These are phyloP conservation scores for Chaetomiaceae sp. DNA, from an alignment of 2,329 filamentous ascomycete genomes.

Conservation along the genomic window DNA sequence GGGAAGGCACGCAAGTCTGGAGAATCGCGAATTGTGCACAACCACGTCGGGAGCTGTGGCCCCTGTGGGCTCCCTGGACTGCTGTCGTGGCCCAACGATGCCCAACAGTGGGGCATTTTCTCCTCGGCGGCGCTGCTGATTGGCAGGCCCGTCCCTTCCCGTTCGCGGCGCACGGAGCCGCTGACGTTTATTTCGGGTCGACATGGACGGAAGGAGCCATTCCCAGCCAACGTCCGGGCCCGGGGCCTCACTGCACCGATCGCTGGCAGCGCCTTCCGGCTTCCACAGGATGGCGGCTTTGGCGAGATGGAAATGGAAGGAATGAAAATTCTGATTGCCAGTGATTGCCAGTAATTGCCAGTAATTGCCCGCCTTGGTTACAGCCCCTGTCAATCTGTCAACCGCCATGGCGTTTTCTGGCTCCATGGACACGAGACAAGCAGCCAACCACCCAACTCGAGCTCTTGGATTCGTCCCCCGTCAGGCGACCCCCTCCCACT, in stretches of 20 bases:
- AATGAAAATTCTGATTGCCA: slow-evolving; percentile 8
- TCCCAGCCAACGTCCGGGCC: slow-evolving; percentile 1
- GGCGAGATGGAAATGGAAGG: no score
- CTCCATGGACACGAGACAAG: background rate
- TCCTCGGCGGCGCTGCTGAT: slow-evolving; percentile 4
- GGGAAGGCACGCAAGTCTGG: slow-evolving; percentile 10
- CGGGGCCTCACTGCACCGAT: background rate
- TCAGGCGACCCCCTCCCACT: slow-evolving; percentile 14
- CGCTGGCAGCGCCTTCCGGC: background rate
- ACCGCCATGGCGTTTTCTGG: background rate
- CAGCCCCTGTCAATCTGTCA: slow-evolving; percentile 6
- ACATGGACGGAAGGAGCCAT: slow-evolving; percentile 18
- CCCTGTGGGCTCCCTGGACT: no score
- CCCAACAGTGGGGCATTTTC: slow-evolving; percentile 21
- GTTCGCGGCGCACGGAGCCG: slow-evolving; percentile 14
- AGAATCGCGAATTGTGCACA: slow-evolving; percentile 21
- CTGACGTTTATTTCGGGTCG: slow-evolving; percentile 22
- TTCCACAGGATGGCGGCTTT: background rate
- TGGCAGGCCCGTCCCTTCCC: slow-evolving; percentile 18
- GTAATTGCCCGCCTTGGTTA: background rate
- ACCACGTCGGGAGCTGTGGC: slow-evolving; percentile 27
- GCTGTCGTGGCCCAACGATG: slow-evolving; percentile 26
- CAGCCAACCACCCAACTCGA: background rate
- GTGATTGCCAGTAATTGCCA: background rate
- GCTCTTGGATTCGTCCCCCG: background rate